Evolutionary conservation across 139 green algal genomes (phyloP).

Genomic region (Helicosporidium sp.): DNA sequence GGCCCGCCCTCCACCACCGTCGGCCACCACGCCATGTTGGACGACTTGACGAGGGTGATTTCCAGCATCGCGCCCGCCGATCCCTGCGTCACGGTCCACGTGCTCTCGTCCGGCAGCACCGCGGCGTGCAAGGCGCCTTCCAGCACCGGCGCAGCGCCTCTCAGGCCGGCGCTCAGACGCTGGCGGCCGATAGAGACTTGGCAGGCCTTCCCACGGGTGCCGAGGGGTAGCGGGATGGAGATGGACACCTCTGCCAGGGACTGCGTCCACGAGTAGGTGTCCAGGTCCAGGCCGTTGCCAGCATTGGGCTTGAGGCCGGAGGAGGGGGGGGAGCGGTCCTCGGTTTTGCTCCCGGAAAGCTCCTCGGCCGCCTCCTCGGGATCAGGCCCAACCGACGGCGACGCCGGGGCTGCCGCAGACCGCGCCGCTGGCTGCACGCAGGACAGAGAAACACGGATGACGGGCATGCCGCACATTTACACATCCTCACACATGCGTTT

Average conservation of each 20-base stretch:
- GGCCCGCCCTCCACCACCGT: conserved; percentile 56
- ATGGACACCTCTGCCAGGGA: conserved; percentile 70
- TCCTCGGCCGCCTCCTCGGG: too few relatives aligned
- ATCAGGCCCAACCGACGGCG: too few relatives aligned
- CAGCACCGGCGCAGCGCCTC: conserved; percentile 22
- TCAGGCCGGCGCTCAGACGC: conserved; percentile 38
- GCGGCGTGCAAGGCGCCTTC: conserved; percentile 54
- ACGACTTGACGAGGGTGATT: conserved; percentile 40
- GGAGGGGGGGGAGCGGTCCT: neutral
- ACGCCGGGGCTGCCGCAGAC: too few relatives aligned
- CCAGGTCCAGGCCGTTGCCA: conserved; percentile 68
- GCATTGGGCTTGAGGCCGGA: conserved; percentile 43
- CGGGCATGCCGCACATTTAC: too few relatives aligned
- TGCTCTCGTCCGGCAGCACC: conserved; percentile 69
- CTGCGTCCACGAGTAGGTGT: conserved; percentile 77
- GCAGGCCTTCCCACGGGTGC: conserved; percentile 40
- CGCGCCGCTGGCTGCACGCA: too few relatives aligned
- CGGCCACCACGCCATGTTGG: conserved; percentile 86
- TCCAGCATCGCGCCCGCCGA: conserved; percentile 45
- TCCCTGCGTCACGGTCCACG: conserved; percentile 63
- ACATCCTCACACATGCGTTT: too few relatives aligned
- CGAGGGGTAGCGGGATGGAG: conserved; percentile 47
- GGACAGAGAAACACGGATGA: too few relatives aligned
- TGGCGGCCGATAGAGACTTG: conserved; percentile 42
- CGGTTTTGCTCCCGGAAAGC: too few relatives aligned